These are phyloP conservation scores for Suillus variegatus DNA, from an alignment of 768 basidiomycete genomes.

Conservation along the genomic window DNA sequence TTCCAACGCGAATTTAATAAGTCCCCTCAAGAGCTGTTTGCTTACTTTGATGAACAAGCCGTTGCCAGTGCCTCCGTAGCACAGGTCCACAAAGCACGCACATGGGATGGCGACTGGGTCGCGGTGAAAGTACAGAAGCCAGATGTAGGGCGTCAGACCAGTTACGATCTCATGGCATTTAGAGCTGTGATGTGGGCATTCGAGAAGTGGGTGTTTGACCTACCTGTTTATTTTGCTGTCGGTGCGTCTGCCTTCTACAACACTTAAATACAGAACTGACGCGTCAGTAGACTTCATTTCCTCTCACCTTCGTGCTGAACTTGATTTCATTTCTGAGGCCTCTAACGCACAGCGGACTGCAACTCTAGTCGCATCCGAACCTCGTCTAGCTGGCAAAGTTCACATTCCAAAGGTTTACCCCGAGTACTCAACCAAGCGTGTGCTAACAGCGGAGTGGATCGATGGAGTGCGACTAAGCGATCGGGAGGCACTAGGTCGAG, in stretches of 20 bases:
- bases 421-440: slow-evolving; percentile 69
- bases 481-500: slow-evolving; percentile 49
- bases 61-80: slow-evolving; percentile 90
- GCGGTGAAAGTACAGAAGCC: slow-evolving; percentile 96
- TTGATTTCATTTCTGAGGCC: slow-evolving; percentile 82
- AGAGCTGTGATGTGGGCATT: slow-evolving; percentile 78
- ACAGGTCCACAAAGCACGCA: slow-evolving; percentile 83
- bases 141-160: slow-evolving; percentile 81
- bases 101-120: slow-evolving; percentile 62
- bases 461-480: slow-evolving; percentile 75
- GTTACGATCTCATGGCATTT: slow-evolving; percentile 78
- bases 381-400: slow-evolving; percentile 66
- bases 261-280: slow-evolving; percentile 3
- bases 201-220: slow-evolving; percentile 78
- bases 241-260: slow-evolving; percentile 42
- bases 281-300: slow-evolving; percentile 66
- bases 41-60: slow-evolving; percentile 72
- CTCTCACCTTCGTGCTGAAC: slow-evolving; percentile 79
- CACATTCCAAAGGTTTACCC: slow-evolving; percentile 78
- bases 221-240: slow-evolving; percentile 81
- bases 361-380: slow-evolving; percentile 66
- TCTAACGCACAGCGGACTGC: slow-evolving; percentile 74
- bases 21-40: slow-evolving; percentile 74
- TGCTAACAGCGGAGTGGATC: slow-evolving; percentile 88
- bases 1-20: slow-evolving; percentile 70